A percentile compares a stretch with the other conserved stretches of the same genome.
These are phyloP conservation scores for Calocera viscosa DNA, from an alignment of 768 basidiomycete genomes.

Conservation along the genomic window DNA sequence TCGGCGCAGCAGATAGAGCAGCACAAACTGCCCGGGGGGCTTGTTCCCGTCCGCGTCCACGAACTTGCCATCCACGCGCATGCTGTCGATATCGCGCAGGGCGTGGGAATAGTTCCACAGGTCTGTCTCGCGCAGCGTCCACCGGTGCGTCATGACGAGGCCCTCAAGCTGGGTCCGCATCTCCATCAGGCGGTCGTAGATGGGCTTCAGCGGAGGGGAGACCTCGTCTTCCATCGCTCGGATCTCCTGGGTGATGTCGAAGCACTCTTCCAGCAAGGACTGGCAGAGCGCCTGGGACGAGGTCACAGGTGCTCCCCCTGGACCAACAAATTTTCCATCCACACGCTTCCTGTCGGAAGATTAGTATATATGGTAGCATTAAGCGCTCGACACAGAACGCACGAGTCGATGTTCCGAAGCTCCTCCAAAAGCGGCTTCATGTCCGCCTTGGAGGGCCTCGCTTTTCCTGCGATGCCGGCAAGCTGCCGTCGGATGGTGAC, in stretches of 20 bases:
- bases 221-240: constrained; percentile 86
- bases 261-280: constrained; percentile 89
- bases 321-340: constrained; percentile 89
- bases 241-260: constrained; percentile 91
- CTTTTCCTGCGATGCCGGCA: constrained; percentile 76
- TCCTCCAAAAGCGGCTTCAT: constrained; percentile 86
- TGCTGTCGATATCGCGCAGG: constrained; percentile 90
- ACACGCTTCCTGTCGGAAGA: constrained; percentile 58
- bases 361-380: background rate
- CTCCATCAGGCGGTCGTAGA: constrained; percentile 80
- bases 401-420: constrained; percentile 90
- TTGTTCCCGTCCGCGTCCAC: constrained; percentile 85
- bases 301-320: constrained; percentile 71
- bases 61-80: constrained; percentile 95
- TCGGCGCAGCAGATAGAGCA: constrained; percentile 81
- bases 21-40: constrained; percentile 88
- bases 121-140: constrained; percentile 91
- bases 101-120: constrained; percentile 87
- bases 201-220: constrained; percentile 71
- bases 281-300: constrained; percentile 83
- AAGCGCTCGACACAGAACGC: constrained; percentile 34
- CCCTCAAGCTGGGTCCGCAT: constrained; percentile 82
- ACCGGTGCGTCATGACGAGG: constrained; percentile 86
- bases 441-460: constrained; percentile 71
- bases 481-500: constrained; percentile 81